Evolutionary conservation across 495 filamentous ascomycete species (phyloP), one percentile per base, ranked within the genome.

Genomic region (Ascodesmis nigricans): DNA sequence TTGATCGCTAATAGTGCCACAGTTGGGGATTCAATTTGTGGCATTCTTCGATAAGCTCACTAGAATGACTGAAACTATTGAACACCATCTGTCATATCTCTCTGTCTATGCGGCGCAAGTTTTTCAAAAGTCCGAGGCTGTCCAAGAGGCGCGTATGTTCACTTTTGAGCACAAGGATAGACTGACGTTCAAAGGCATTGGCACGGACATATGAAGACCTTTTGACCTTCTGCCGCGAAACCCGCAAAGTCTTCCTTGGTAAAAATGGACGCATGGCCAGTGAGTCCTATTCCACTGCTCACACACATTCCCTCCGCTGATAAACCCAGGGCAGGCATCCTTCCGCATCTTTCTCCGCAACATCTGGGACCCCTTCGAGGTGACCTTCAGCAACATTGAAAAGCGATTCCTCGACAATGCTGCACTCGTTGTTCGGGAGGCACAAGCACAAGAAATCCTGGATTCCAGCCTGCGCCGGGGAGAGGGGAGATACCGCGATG

Each of bases 381-480:
- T 19, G 21, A 41, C 17, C 18, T 41, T 32, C 11, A 16, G 1
- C 11, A 29, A 16, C 4, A 27, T 31, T 36, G 27, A 40, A 32
- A 15, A n/a, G 3, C 29, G 31, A 21, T 40, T 40, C 18, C 21
- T 35, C 5, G 31, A 8, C 5, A 40, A 41, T 25, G 39, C 33
- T n/a, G 39, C 36, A 19, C 31, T 37, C 17, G 39, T 37, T 33
- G 22, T 36, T 3, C 10, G 21, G 11, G 27, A 37, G 28, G 28
- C 28, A 5, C 33, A 41, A 37, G 34, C 33, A 5, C 27, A 41
- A n/a, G 39, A 34, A 10, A 20, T 41, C 15, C 20, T 41, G 14
- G 16, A n/a, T n/a, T n/a, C n/a, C n/a, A 17, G 27, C 26, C 8
- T 21, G 23, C 2, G 16, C 8, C 17, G 28, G 37, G 28, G 33